Base-by-base conservation (phyloP, 139 green algal genomes). In the Chlorella sp. region DNA sequence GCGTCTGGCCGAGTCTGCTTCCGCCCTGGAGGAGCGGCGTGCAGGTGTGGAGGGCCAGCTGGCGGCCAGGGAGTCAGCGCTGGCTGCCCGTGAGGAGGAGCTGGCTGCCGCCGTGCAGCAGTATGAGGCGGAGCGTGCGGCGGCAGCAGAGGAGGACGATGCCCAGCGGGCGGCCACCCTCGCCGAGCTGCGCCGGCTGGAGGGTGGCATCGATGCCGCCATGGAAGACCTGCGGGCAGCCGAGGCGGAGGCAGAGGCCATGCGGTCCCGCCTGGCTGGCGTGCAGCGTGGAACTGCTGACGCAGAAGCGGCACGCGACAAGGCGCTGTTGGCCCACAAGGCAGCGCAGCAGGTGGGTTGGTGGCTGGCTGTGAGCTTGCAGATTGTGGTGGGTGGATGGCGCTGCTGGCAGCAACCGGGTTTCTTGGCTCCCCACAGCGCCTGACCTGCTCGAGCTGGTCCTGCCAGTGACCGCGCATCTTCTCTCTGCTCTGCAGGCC, bases 151-250 rank as follows among this genome's bases (percentile, higher is more conserved):
- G 5, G 81, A 83, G 28, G 88, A 91, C 30, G 86, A 91, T 62
- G 77, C 83, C 44, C 76, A 86, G 67, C 81, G 74, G 13, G 46
- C 56, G 32, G 73, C 51, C 1, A 34, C 77, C 14, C 36, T 84
- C 36, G 84, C 56, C 26, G 86, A 91, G 81, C 62, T 88, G 83
- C 81, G 60, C 11, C 79, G 67, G 24, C 41, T 91, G 48, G 78
- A 89, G 68, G 76, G 40, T 8, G 83, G 62, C 11, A 54, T 87
- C n/a, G 70, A 60, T 9, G 87, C 82, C 5, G 79, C 86, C 36
- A 26, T 70, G 54, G 79, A 48, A 7, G 81, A 86, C 54, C 70
- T 88, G 73, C n/a, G 48, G 19, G 76, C 68, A 19, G 86, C 76
- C 1, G 83, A 91, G 43, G 86, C 51, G 3, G 79, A 92, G 44